Conservation (phyloP, 2,329 filamentous ascomycete genomes). For the Xylaria arbuscula region DNA sequence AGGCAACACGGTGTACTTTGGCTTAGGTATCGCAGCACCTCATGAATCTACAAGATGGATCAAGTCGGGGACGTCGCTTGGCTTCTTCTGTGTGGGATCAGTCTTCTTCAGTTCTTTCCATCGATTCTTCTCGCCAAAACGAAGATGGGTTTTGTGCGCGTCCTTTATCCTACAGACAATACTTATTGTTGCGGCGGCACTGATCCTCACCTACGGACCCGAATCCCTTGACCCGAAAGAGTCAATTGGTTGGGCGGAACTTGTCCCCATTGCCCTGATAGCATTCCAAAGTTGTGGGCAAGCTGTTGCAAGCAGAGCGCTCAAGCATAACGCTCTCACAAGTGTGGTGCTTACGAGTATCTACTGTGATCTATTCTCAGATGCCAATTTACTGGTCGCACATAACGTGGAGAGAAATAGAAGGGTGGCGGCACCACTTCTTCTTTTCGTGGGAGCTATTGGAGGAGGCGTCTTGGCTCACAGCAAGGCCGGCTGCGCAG, state of each 20-base stretch:
- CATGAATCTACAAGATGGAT: constrained; percentile 69
- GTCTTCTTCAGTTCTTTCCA: constrained; percentile 78
- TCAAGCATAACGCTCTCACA: constrained; percentile 77
- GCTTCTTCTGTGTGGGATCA: constrained; percentile 77
- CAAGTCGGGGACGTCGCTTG: constrained; percentile 77
- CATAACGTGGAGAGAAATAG: constrained; percentile 64
- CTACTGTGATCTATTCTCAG: constrained; percentile 83
- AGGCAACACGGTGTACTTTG: constrained; percentile 84
- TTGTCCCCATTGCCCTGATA: constrained; percentile 74
- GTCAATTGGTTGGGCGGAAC: constrained; percentile 66
- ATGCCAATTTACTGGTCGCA: constrained; percentile 60
- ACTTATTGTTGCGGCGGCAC: constrained; percentile 63
- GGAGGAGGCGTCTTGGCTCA: constrained; percentile 62
- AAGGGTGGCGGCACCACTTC: constrained; percentile 60
- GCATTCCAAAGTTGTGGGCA: constrained; percentile 84
- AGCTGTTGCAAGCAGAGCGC: constrained; percentile 76
- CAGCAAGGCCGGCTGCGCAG: constrained; percentile 60
- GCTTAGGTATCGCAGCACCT: constrained; percentile 74
- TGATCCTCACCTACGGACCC: constrained; percentile 63
- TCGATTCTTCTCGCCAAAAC: constrained; percentile 68
- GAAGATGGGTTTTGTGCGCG: constrained; percentile 71
- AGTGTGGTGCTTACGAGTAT: constrained; percentile 84
- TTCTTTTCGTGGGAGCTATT: constrained; percentile 63
- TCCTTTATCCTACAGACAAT: constrained; percentile 66
- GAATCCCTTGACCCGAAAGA: constrained; percentile 53